Base-by-base conservation (phyloP, 805 yeast genomes). In the Saccharomycopsis oosterbeekiorum region DNA sequence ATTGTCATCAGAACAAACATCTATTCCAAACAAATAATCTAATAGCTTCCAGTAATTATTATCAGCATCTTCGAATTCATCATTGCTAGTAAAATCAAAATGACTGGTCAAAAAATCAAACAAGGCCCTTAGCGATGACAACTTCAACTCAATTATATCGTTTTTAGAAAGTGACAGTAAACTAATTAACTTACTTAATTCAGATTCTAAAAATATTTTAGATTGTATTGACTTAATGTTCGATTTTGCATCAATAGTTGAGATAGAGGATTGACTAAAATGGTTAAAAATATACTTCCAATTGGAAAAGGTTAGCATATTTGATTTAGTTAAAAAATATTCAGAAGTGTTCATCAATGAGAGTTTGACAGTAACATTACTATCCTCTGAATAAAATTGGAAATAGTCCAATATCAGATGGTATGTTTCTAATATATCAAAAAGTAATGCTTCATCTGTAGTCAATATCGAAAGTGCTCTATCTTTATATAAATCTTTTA, bases 51-150 rank as follows among this genome's bases (percentile, higher is more conserved):
- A 57, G 21, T 47, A 47, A 47, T 47, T 47, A 24, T 47, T 47
- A 6, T 47, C 53, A 21, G 24, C 11, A 47, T 47, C 34, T 47
- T 47, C 53, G 9, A 3, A 24, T 47, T 47, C 53, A 58, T 60
- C 55, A 39, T 60, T 29, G 9, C 63, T 62, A 14, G 60, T 42
- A 19, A 58, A 58, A 51, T 59, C 60, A 58, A 54, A 62, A 43
- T 62, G 57, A 15, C 15, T 47, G 2, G 53, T 47, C 34, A 47
- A 47, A 37, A 47, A 55, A 17, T 59, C 57, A 29, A 55, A 47
- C n/a, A 47, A 62, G 17, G 24, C 57, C 42, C 24, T 57, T 19
- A 42, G 58, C 24, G 42, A 60, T 24, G 14, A 17, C 9, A 12
- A 43, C 40, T 47, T 60, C 55, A 14, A 61, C n/a, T 24, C 58